Base-by-base conservation (phyloP, 169 alveolate genomes). In the Babesia divergens region DNA sequence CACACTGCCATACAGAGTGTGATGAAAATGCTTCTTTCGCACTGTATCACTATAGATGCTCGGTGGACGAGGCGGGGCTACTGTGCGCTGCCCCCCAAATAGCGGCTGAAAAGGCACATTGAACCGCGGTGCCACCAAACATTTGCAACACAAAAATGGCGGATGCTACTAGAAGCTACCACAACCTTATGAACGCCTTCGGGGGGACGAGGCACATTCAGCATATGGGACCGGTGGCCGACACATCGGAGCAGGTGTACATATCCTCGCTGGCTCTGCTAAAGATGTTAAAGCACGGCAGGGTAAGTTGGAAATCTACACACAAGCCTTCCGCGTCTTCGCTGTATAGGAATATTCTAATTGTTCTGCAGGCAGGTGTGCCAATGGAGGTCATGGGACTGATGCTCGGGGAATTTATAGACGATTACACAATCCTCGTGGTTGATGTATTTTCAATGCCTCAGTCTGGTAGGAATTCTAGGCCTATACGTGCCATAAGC, bases 351-450 rank as follows among this genome's bases (percentile, higher is more conserved):
- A 14, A 24, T 47, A 11, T n/a, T 5, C 8, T 26, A 28, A 43
- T 24, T 6, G 13, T 49, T 26, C 31, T 40, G 53, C 51, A 93
- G 94, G 98, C 99, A 3, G 99, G 99, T 34, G 98, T 98, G 9
- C 99, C 99, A 13, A 95, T 98, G 96, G 99, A 98, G 89, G 99
- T 97, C 43, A 97, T 98, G 99, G 99, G 99, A 37, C 92, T 98
- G 29, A 94, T 98, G 97, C 92, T 98, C 37, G 99, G 99, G 13
- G 99, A 97, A 74, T 95, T 97, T 82, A 94, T 97, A 14, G 99
- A 98, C 87, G 99, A 97, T 75, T 98, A 98, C 81, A 96, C 99
- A n/a, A 98, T 98, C 56, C 90, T 95, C 54, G 99, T 97, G n/a
- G 99, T 96, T 46, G 99, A 98, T 90, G 99, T 97, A 9, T 98